These are phyloP conservation scores for Leccinum solheimii DNA, from an alignment of 1,284 basidiomycete species.

Conservation along the genomic window DNA sequence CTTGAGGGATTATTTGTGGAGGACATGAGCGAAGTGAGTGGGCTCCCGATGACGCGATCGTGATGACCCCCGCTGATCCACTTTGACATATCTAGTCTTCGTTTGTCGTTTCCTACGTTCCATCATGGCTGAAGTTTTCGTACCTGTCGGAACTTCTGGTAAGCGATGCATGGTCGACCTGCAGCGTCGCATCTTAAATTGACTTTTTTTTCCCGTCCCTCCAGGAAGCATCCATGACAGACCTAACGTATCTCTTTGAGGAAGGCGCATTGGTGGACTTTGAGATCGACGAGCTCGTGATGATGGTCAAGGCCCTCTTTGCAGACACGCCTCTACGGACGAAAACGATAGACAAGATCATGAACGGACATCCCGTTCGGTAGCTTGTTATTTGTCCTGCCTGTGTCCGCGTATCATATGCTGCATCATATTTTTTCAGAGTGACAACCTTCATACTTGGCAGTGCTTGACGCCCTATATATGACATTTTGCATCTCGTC, in stretches of 20 bases:
- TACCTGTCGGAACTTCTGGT: conserved; percentile 90
- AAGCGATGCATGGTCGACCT: conserved; percentile 32
- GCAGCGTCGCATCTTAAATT: conserved; percentile 1
- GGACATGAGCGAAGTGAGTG: conserved; percentile 53
- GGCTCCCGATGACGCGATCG: neutral
- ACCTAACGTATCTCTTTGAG: conserved; percentile 92
- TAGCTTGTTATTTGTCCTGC: neutral
- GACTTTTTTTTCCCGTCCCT: conserved; percentile 7
- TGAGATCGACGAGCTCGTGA: conserved; percentile 78
- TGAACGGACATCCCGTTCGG: conserved; percentile 54
- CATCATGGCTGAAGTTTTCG: conserved; percentile 93
- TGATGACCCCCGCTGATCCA: conserved; percentile 6
- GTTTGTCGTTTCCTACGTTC: conserved; percentile 74
- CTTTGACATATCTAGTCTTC: conserved; percentile 48
- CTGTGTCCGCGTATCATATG: neutral
- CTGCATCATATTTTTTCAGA: neutral
- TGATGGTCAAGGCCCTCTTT: conserved; percentile 85
- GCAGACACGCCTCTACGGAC: conserved; percentile 84
- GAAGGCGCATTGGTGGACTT: conserved; percentile 92
- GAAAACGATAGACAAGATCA: conserved; percentile 74
- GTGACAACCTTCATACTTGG: conserved; percentile 1
- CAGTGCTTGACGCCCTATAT: neutral
- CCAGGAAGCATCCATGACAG: conserved; percentile 89
- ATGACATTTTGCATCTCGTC: neutral
- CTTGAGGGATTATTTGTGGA: conserved; percentile 82